Base-by-base conservation (phyloP, 1,284 basidiomycete species). In the Trichosporon sp. region DNA sequence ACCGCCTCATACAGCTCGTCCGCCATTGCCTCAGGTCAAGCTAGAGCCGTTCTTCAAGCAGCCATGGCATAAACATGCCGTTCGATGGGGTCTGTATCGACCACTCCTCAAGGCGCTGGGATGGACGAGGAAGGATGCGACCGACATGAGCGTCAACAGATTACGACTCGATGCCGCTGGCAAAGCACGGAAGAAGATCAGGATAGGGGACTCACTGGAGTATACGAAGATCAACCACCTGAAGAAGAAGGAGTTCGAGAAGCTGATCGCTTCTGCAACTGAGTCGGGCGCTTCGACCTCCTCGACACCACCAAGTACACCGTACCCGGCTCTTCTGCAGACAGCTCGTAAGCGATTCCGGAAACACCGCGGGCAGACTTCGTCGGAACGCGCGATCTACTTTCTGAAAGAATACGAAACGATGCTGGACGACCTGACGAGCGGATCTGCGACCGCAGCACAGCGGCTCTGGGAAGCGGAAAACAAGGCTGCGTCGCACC, bases 11-110 rank as follows among this genome's bases (percentile, higher is more conserved):
- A 16, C 49, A 5, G 8, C 40, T 4, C 49, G 33, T 34, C 21
- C 54, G 19, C 52, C 46, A 23, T n/a, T 32, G 27, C 58, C 37
- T 13, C 2, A 52, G 2, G 34, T 2, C 25, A 54, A 13, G 0
- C 49, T 54, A 2, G 49, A 54, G 16, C 86, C 89, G 5, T 91
- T 93, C 75, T 91, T 84, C 73, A 75, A 84, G 57, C 86, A 92
- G 44, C 81, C 83, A 0, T 86, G 86, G 0, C 92, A 95, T 75
- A 85, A 87, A 27, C 78, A 87, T 31, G 91, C 92, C 2, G 92
- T 90, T 0, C 76, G 88, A 74, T 87, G 87, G 86, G 75, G 83
- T 0, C 80, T 93, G 9, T 94, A 92, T 75, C 83, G 91, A 25
- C 85, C 86, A 7, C 81, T 94, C 5, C 74, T 90, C 52, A 82